Evolutionary conservation across 2,329 filamentous ascomycete genomes (phyloP), one percentile per base, ranked within the genome.

Genomic region (Colletotrichum orbiculare): DNA sequence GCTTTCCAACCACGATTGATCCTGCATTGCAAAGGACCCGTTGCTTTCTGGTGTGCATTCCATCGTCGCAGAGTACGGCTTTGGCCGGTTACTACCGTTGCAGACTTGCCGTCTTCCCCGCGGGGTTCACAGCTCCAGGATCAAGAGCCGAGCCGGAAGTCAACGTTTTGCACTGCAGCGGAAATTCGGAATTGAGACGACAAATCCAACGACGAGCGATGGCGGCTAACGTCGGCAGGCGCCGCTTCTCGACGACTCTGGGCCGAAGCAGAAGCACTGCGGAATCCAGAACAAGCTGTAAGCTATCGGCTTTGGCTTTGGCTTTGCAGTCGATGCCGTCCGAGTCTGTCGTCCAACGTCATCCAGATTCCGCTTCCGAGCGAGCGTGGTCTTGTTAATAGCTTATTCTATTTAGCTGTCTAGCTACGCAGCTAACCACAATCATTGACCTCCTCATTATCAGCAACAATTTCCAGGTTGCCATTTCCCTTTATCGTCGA

Each of bases 181-280:
- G 56, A 46, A 64, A 54, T 60, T 60, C 57, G 62, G 57, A 64
- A 64, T 64, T 64, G 45, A 15, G 12, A 55, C 38, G 9, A 41
- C 9, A 3, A 41, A 50, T 52, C 57, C 50, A 61, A 11, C 15
- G 25, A 50, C 11, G 17, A 33, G n/a, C 15, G 11, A 33, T 45
- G 43, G 62, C 66, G 66, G 66, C 62, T 67, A 67, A 47, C 58
- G 17, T 67, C 66, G 66, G 66, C 66, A 67, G 66, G 41, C 56
- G 45, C 53, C 65, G 65, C 61, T 56, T 67, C 41, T 43, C 45
- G 46, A 43, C 62, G 52, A 53, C 58, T 55, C 42, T 62, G 41
- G 38, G n/a, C 35, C 17, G 25, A n/a, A 17, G n/a, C n/a, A 42
- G 34, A 33, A 53, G 35, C 12, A 57, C 41, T 47, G 63, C 63